Evolutionary conservation across 257 asterid genomes (phyloP).

Genomic region (Plantago elongata): DNA sequence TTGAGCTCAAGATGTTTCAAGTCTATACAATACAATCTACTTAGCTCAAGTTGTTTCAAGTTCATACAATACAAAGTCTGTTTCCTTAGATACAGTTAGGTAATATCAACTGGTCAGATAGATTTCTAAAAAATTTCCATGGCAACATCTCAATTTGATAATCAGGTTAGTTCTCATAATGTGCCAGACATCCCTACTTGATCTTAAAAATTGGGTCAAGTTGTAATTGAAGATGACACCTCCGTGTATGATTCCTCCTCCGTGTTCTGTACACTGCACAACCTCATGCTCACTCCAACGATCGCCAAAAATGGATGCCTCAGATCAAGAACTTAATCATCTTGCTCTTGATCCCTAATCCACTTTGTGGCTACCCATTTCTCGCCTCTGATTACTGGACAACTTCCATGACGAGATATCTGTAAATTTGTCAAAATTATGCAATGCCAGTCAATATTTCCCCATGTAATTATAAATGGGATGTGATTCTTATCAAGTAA

Average conservation of each 20-base stretch:
- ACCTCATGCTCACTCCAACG: slow-evolving; percentile 13
- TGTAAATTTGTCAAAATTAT: slow-evolving; percentile 25
- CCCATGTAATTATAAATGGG: neutral
- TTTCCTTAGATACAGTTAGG: too few relatives aligned
- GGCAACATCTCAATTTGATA: too few relatives aligned
- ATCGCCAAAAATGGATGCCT: slow-evolving; percentile 19
- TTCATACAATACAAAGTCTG: too few relatives aligned
- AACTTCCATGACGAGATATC: slow-evolving; percentile 93
- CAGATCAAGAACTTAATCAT: slow-evolving; percentile 17
- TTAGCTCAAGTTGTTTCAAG: too few relatives aligned
- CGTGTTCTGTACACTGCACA: slow-evolving; percentile 28
- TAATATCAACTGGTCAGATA: too few relatives aligned
- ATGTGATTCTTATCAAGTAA: neutral
- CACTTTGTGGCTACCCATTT: slow-evolving; percentile 99
- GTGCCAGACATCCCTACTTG: too few relatives aligned
- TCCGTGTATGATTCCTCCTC: neutral
- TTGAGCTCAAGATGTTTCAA: too few relatives aligned
- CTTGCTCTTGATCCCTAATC: slow-evolving; percentile 70
- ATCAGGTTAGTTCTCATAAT: too few relatives aligned
- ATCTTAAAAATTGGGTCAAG: too few relatives aligned
- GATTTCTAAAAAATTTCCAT: too few relatives aligned
- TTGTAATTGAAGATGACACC: too few relatives aligned
- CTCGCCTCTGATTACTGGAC: slow-evolving; percentile 81
- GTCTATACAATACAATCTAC: too few relatives aligned
- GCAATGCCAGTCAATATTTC: slow-evolving; percentile 9